Evolutionary conservation across 2,329 filamentous ascomycete species (phyloP).

Genomic region (Stylonectria norvegica): DNA sequence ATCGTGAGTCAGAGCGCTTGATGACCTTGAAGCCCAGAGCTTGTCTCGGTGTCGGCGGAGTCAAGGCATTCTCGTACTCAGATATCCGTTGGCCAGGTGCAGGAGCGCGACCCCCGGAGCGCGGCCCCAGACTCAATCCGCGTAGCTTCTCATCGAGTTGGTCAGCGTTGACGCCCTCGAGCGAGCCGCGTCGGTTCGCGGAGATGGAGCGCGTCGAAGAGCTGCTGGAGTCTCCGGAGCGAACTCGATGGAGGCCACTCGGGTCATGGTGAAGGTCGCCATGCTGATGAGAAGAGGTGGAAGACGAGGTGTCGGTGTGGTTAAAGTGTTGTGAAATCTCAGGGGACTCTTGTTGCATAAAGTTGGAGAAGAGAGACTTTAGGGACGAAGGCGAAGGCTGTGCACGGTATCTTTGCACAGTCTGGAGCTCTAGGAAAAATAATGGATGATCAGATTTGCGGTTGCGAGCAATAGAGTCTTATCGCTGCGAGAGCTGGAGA

Average conservation of each 20-base stretch:
- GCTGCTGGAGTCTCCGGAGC: conserved; percentile 33
- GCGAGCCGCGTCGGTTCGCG: conserved; percentile 25
- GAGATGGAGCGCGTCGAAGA: conserved; percentile 36
- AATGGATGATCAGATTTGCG: conserved; percentile 2
- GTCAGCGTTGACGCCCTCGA: conserved; percentile 37
- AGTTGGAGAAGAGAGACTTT: conserved; percentile 44
- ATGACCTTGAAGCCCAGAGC: conserved; percentile 54
- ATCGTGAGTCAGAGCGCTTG: conserved; percentile 42
- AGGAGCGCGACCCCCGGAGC: conserved; percentile 26
- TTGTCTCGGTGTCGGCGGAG: conserved; percentile 44
- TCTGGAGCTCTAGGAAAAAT: conserved; percentile 27
- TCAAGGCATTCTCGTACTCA: conserved; percentile 60
- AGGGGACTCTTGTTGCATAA: conserved; percentile 61
- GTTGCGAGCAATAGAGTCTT: conserved; percentile 12
- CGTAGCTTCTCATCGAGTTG: conserved; percentile 49
- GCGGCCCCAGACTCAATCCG: conserved; percentile 46
- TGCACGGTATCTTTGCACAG: conserved; percentile 53
- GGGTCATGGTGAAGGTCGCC: conserved; percentile 48
- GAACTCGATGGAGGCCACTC: conserved; percentile 35
- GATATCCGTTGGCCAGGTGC: conserved; percentile 52
- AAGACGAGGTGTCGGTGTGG: conserved; percentile 35
- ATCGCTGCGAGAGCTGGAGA: conserved; percentile 14
- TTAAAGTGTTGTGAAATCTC: conserved; percentile 43
- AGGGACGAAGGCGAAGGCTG: conserved; percentile 41
- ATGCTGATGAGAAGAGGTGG: conserved; percentile 49